Conservation (phyloP, 306 rosid genomes). For the Dalbergia cochinchinensis region DNA sequence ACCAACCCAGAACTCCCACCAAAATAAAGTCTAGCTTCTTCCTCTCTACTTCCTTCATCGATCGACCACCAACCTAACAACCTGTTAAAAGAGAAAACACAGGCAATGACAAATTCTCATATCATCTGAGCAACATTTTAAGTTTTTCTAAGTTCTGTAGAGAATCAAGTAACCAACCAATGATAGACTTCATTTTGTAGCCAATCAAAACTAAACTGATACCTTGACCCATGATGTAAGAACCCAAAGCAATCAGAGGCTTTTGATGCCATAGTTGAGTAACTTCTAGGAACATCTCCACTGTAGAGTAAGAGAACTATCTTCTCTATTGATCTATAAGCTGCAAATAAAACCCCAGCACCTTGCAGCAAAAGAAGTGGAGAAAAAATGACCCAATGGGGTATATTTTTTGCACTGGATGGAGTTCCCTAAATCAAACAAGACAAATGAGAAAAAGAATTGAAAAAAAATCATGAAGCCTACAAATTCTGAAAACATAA, state of each 20-base stretch:
- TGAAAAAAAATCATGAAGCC: slow-evolving; percentile 35
- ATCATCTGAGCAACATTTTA: slow-evolving; percentile 16
- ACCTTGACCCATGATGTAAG: slow-evolving; percentile 84
- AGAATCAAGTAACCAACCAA: slow-evolving; percentile 29
- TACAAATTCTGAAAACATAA: slow-evolving; percentile 19
- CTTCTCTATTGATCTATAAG: slow-evolving; percentile 79
- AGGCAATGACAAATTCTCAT: slow-evolving; percentile 32
- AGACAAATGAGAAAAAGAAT: slow-evolving; percentile 14
- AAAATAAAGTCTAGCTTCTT: slow-evolving; percentile 82
- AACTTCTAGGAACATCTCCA: slow-evolving; percentile 67
- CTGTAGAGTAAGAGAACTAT: slow-evolving; percentile 57
- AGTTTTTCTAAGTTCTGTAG: slow-evolving; percentile 14
- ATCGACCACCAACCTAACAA: slow-evolving; percentile 97
- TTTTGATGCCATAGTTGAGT: slow-evolving; percentile 63
- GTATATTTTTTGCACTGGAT: slow-evolving; percentile 56
- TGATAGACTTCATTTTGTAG: slow-evolving; percentile 29
- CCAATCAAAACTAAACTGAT: slow-evolving; percentile 24
- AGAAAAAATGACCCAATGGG: slow-evolving; percentile 61
- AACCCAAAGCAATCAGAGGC: slow-evolving; percentile 76
- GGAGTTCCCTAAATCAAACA: slow-evolving; percentile 71
- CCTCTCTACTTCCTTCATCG: slow-evolving; percentile 89
- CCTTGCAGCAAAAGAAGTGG: slow-evolving; percentile 91
- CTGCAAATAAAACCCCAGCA: slow-evolving; percentile 76
- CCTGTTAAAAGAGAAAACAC: slow-evolving; percentile 54
- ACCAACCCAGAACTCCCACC: slow-evolving; percentile 76